Evolutionary conservation across 192 early-diverging fungal genomes (phyloP), one percentile per base, ranked within the genome.

Genomic region (Entophlyctis helioformis): DNA sequence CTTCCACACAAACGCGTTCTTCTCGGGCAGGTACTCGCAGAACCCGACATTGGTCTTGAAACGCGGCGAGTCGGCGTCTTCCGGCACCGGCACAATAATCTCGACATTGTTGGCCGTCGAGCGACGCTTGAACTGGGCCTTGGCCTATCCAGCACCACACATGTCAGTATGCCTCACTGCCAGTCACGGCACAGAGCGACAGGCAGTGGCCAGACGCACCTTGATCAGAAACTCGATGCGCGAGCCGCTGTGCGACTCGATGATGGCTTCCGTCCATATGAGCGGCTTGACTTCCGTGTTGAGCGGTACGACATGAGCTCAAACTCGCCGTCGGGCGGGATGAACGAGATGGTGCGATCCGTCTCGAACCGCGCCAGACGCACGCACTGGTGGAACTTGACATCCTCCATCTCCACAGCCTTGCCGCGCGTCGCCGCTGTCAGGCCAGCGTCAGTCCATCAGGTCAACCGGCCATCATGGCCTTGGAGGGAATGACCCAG

Each of bases 311-410:
- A 69, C 91, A 97, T 95, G 28, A 97, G 69, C 62, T 99, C 96
- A 66, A 95, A 95, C 62, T 95, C 91, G 32, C 91, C 91, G 54
- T 95, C 96, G 0, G 96, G 96, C 38, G 96, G 96, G 51, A 99
- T 90, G 59, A 99, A 99, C 50, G 85, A 87, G 53, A 99, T 99
- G 2, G 89, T 93, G 15, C 96, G 74, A 63, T 96, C 92, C 25
- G 73, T 87, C 53, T 97, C 93, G 61, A 99, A 99, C 34, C 83
- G 78, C 11, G 90, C 86, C 34, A 99, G 64, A 36, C 87, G 71
- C 27, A 99, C 96, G 62, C 96, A 97, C 68, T 99, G 96, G 60
- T 99, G 96, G 74, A 99, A 99, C 57, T 99, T 88, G 51, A 84
- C 85, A 56, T 99, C 96, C 45, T 95, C 96, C 56, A 99, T 91